Percentiles rank a stretch among this genome's conserved stretches.
phyloP scores from a whole-genome alignment of 768 basidiomycete species.

The Melanogaster broomeanus region DNA sequence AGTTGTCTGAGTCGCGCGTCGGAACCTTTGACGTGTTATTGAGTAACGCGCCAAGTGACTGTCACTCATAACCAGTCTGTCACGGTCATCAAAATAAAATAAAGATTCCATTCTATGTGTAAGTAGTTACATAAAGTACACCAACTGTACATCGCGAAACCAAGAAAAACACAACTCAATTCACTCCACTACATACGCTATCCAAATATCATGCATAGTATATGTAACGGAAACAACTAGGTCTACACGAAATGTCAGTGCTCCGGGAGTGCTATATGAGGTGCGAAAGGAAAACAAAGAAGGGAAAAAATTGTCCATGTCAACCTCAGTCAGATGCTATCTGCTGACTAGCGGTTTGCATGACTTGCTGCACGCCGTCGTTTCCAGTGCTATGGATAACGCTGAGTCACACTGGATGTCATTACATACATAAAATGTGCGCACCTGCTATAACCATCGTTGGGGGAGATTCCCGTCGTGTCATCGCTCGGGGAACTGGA shows the following conservation, averaged over 20 bases:
- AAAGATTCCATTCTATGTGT: too few relatives aligned
- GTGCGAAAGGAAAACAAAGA: neutral
- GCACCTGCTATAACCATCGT: constrained; percentile 59
- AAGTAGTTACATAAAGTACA: too few relatives aligned
- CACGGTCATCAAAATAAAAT: too few relatives aligned
- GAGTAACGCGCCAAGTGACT: too few relatives aligned
- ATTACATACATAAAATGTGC: constrained; percentile 12
- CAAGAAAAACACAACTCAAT: neutral
- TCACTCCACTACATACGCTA: neutral
- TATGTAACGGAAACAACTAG: neutral
- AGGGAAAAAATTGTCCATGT: neutral
- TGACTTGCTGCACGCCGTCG: constrained; percentile 30
- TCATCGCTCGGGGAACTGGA: constrained; percentile 29
- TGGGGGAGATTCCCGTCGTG: constrained; percentile 55
- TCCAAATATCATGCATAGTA: neutral
- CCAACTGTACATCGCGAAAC: neutral
- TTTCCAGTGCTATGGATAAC: constrained; percentile 27
- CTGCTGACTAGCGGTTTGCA: constrained; percentile 35
- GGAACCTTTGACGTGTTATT: too few relatives aligned
- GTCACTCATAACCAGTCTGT: neutral
- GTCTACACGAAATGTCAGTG: neutral
- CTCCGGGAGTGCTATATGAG: neutral
- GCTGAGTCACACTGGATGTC: constrained; percentile 1
- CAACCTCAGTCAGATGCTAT: constrained; percentile 32
- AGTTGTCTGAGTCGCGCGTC: neutral